Evolutionary conservation across 2,329 filamentous ascomycete species (phyloP).

Genomic region (Ceratocystis papillata): DNA sequence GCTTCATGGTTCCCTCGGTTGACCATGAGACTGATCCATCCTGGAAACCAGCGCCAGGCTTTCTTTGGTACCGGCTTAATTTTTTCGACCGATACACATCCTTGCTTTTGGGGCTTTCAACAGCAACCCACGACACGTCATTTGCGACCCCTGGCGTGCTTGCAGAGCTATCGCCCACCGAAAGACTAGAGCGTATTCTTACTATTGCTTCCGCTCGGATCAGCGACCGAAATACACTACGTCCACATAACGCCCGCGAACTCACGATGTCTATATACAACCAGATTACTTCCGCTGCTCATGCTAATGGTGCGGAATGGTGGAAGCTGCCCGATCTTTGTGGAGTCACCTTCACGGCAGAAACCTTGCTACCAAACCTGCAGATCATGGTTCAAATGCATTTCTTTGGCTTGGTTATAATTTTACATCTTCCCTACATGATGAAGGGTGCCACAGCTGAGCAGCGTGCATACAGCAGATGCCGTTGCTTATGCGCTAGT

Average conservation of each 20-base stretch:
- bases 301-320: conserved; percentile 38
- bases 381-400: conserved; percentile 39
- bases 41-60: conserved; percentile 26
- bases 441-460: conserved; percentile 34
- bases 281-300: conserved; percentile 38
- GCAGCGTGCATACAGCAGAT: conserved; percentile 40
- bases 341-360: conserved; percentile 34
- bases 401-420: conserved; percentile 41
- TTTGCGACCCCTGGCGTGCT: conserved; percentile 31
- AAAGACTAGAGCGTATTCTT: conserved; percentile 39
- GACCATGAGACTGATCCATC: conserved; percentile 32
- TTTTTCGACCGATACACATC: conserved; percentile 42
- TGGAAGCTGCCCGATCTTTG: conserved; percentile 36
- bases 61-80: conserved; percentile 42
- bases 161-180: conserved; percentile 32
- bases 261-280: conserved; percentile 38
- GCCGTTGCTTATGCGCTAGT: conserved; percentile 39
- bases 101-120: conserved; percentile 41
- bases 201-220: conserved; percentile 37
- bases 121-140: conserved; percentile 35
- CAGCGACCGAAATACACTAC: conserved; percentile 36
- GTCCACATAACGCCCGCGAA: conserved; percentile 31
- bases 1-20: conserved; percentile 32
- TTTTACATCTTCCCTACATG: conserved; percentile 47
- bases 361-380: conserved; percentile 39